Base-by-base conservation (phyloP, 768 basidiomycete species). In the Fomitopsis pulvina region DNA sequence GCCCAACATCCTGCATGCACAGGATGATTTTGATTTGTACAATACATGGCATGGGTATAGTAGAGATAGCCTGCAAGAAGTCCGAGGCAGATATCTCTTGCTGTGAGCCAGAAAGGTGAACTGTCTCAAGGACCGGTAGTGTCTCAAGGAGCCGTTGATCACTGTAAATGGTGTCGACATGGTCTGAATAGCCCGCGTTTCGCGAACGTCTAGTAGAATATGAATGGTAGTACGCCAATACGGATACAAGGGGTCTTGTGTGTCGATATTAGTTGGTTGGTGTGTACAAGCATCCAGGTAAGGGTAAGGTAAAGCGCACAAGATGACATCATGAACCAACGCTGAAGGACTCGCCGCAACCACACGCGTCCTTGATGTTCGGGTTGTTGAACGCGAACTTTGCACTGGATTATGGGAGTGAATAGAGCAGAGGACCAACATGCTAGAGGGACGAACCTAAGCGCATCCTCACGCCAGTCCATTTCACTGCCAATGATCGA, bases 401-500 rank as follows among this genome's bases (percentile, higher is more conserved):
- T 44, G 87, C 80, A 63, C 88, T 90, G 60, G 5, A 52, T 20
- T 20, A 43, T 41, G 18, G 10, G 52, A 47, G 16, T 30, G 38
- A 38, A 37, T 38, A 21, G 25, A 41, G 16, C 18, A n/a, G 4
- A 27, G 29, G 34, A 11, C 14, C 20, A n/a, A 27, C 34, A 37
- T 30, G 50, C 60, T 28, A 50, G 47, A 45, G 52, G 47, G 9
- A 71, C 83, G 47, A 52, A 88, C 87, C 92, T 94, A 38, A 99
- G 70, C 27, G 81, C 68, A 65, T 95, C 92, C 71, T 98, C 96
- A 52, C 82, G 77, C 96, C 96, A 99, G 63, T 95, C 92, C 96
- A 99, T 99, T 75, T 90, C 89, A 66, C 92, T 95, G 44, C 96
- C 96, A 53, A 99, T 96, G 58, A 99, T 96, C 51, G 89, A 92